These are phyloP conservation scores for Cyclocybe cylindracea DNA, from an alignment of 768 basidiomycete species.

Conservation along the genomic window DNA sequence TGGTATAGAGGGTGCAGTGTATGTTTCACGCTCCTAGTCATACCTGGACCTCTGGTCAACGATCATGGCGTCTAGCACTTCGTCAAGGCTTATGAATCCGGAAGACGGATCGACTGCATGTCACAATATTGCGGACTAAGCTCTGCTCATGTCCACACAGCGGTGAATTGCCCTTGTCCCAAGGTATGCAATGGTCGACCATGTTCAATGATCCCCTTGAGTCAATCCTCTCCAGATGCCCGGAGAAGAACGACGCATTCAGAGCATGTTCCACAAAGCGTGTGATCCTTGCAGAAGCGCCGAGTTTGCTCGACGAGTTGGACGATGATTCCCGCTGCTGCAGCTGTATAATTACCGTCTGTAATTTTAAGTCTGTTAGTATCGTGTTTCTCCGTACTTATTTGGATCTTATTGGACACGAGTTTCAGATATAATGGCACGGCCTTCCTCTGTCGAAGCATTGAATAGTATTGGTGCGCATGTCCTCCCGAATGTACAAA, in stretches of 20 bases:
- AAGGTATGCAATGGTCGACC: conserved; percentile 26
- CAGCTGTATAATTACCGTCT: neutral
- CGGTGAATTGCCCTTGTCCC: conserved; percentile 57
- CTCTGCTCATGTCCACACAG: conserved; percentile 58
- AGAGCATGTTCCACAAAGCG: conserved; percentile 65
- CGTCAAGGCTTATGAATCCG: conserved; percentile 62
- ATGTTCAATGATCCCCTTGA: neutral
- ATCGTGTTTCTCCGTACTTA: neutral
- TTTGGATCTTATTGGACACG: too few species aligned
- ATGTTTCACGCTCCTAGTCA: conserved; percentile 20
- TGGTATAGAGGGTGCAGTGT: conserved; percentile 45
- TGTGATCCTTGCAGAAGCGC: conserved; percentile 57
- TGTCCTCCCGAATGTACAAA: neutral
- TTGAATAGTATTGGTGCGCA: neutral
- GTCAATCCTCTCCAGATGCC: conserved; percentile 26
- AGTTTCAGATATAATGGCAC: too few species aligned
- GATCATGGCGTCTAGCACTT: conserved; percentile 50
- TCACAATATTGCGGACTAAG: conserved; percentile 53
- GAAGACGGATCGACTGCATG: conserved; percentile 57
- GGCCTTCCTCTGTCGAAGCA: too few species aligned
- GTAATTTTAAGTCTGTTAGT: conserved; percentile 1
- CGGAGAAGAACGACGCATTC: conserved; percentile 53
- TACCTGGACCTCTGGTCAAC: conserved; percentile 1
- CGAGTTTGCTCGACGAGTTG: conserved; percentile 32
- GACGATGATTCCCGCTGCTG: conserved; percentile 4